These are phyloP conservation scores for Candida labiduridarum DNA, from an alignment of 1,139 yeast genomes.

Conservation along the genomic window DNA sequence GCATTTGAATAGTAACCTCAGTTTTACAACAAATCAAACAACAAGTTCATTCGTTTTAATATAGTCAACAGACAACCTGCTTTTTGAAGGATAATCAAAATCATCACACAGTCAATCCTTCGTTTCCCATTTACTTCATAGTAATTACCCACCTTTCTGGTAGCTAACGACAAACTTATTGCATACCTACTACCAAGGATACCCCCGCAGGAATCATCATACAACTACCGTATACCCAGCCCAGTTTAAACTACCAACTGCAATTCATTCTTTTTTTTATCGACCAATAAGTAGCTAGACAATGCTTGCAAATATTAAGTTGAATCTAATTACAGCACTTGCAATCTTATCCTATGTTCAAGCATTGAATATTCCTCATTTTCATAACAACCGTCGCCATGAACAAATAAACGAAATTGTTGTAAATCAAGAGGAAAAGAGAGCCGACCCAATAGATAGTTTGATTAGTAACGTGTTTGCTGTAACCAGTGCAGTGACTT, in stretches of 20 bases:
- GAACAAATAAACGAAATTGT: not conserved
- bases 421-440: not conserved
- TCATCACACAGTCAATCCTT: too few species aligned
- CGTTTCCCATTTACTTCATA: too few species aligned
- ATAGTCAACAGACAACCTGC: too few species aligned
- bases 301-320: constrained; percentile 13
- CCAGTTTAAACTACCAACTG: constrained; percentile 12
- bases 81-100: too few species aligned
- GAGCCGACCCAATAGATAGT: constrained; percentile 2
- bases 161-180: not conserved
- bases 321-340: constrained; percentile 13
- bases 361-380: constrained; percentile 4
- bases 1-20: too few species aligned
- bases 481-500: not conserved
- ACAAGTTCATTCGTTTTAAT: too few species aligned
- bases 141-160: too few species aligned
- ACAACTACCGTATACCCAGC: not conserved
- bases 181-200: not conserved
- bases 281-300: not conserved
- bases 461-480: not conserved
- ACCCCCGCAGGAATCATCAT: not conserved
- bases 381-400: not conserved
- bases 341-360: constrained; percentile 12
- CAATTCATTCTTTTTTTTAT: constrained; percentile 11
- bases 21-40: too few species aligned